Conservation (phyloP, 768 basidiomycete genomes). For the Pulveroboletus frians region DNA sequence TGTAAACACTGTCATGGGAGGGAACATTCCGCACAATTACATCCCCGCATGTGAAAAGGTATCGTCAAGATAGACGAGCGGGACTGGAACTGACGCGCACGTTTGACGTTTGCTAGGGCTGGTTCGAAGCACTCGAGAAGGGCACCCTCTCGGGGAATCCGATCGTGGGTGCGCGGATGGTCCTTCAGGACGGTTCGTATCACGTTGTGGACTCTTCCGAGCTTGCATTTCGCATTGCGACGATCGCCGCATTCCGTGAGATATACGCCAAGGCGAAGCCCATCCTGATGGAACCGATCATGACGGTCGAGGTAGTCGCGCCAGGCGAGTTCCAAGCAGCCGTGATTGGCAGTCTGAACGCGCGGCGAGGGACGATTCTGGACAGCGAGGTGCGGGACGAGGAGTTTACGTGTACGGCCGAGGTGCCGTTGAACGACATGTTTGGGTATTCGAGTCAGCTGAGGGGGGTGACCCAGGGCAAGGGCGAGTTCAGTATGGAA, state of each 20-base stretch:
- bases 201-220: constrained; percentile 97
- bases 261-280: constrained; percentile 71
- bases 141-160: constrained; percentile 85
- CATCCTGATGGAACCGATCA: constrained; percentile 94
- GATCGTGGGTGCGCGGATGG: constrained; percentile 79
- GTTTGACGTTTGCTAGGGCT: constrained; percentile 54
- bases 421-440: constrained; percentile 97
- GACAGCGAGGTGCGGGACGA: constrained; percentile 97
- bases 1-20: constrained; percentile 85
- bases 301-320: constrained; percentile 96
- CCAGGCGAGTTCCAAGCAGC: constrained; percentile 93
- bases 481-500: constrained; percentile 84
- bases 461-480: constrained; percentile 93
- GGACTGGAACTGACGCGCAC: not conserved
- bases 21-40: constrained; percentile 83
- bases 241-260: constrained; percentile 90
- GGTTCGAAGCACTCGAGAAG: constrained; percentile 90
- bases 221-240: constrained; percentile 86
- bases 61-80: not conserved
- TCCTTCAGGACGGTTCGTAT: constrained; percentile 86
- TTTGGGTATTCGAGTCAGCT: constrained; percentile 94
- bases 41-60: constrained; percentile 97
- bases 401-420: constrained; percentile 87
- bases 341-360: constrained; percentile 93
- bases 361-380: constrained; percentile 86